Evolutionary conservation across 768 basidiomycete species (phyloP), one percentile per base, ranked within the genome.

Genomic region (Dacryopinax spathularia): DNA sequence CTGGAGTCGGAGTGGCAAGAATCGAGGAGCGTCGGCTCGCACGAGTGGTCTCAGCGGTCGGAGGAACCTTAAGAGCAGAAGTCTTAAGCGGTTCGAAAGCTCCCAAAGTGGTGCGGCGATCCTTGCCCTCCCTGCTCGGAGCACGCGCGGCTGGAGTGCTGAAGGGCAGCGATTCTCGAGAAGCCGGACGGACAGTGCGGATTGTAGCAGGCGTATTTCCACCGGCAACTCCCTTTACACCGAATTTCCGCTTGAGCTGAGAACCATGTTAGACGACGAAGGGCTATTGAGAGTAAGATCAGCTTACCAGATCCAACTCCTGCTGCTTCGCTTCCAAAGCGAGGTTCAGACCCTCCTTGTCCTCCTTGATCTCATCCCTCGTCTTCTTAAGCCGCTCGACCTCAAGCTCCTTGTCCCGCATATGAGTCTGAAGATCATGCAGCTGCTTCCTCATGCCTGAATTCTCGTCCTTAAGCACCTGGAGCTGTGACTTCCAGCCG

Each of bases 301-400:
- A 41, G 79, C 83, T 62, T 65, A 96, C 93, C 73, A 94, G 71
- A 71, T 95, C 91, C 36, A 96, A 76, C 72, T 95, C 93, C 72
- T 94, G 91, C 70, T 96, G 93, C 75, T 96, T 96, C 27, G 91
- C 86, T 73, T 94, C 91, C 62, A 96, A 75, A 0, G 92, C 93
- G 34, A 94, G 91, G 69, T 95, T 93, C 68, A 95, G 75, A n/a
- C 89, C 87, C 59, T 81, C 74, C 22, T 88, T 72, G 73, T 95
- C 92, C 41, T 92, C 87, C 72, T 86, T 85, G 66, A 87, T 81
- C 70, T 84, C 78, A 0, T 77, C 76, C 36, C 81, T 77, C 68
- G 86, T 79, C 74, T 88, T 89, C 65, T 79, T 80, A 61, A 90
- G 73, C 68, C 88, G 86, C 15, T 84, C 76, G 39, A 93, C 80